phyloP scores from a whole-genome alignment of 2,329 filamentous ascomycete species.

The Polytolypa hystricis region DNA sequence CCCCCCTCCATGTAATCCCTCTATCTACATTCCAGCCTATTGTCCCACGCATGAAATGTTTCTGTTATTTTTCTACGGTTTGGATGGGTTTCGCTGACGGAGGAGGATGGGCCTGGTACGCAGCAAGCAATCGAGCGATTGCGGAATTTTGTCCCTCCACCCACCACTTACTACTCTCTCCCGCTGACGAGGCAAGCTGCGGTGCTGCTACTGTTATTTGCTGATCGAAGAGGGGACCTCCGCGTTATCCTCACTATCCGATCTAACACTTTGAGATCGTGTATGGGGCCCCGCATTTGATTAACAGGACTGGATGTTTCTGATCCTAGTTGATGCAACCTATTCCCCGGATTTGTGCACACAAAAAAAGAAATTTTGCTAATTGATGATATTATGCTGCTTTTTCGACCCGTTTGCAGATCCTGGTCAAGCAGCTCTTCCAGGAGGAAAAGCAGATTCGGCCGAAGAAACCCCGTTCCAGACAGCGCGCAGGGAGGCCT shows the following conservation, averaged over 20 bases:
- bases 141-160: slow-evolving; percentile 44
- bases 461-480: slow-evolving; percentile 52
- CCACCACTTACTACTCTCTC: slow-evolving; percentile 46
- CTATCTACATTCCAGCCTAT: neutral
- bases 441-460: slow-evolving; percentile 56
- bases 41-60: too few species aligned
- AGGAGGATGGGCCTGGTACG: too few species aligned
- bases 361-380: too few species aligned
- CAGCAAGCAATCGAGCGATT: slow-evolving; percentile 46
- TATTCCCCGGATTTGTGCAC: too few species aligned
- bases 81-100: too few species aligned
- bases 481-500: slow-evolving; percentile 80
- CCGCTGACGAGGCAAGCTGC: slow-evolving; percentile 62
- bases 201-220: slow-evolving; percentile 78
- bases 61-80: too few species aligned
- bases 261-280: slow-evolving; percentile 47
- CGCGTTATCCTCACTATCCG: slow-evolving; percentile 54
- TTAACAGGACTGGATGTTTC: too few species aligned
- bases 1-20: neutral
- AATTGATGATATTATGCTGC: too few species aligned
- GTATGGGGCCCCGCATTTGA: slow-evolving; percentile 31
- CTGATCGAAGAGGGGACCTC: slow-evolving; percentile 69
- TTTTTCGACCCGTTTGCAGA: slow-evolving; percentile 22
- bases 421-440: slow-evolving; percentile 80
- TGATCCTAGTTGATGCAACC: too few species aligned